phyloP scores from a whole-genome alignment of 805 yeast species.

The Metschnikowia chrysomelidarum region DNA sequence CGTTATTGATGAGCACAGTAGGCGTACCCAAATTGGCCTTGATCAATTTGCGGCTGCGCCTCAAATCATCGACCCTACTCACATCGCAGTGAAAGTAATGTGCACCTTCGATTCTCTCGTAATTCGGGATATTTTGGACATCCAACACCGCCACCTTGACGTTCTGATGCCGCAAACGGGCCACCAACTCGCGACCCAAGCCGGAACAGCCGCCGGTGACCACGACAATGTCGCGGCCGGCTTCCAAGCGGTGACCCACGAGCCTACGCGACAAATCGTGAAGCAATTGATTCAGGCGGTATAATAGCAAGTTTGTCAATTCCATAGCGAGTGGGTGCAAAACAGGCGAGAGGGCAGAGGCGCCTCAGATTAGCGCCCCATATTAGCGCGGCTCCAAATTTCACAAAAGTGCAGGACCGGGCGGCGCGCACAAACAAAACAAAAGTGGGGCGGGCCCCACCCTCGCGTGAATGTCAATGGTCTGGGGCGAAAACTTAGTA shows the following conservation, averaged over 20 bases:
- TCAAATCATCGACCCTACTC: conserved; percentile 47
- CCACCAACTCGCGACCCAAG: conserved; percentile 65
- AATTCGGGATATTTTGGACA: conserved; percentile 39
- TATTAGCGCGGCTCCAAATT: no score
- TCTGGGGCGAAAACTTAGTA: no score
- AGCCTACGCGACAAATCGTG: conserved; percentile 10
- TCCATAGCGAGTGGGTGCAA: conserved; percentile 16
- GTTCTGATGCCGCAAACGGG: conserved; percentile 39
- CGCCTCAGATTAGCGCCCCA: no score
- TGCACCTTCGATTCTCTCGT: conserved; percentile 39
- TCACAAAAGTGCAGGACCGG: no score
- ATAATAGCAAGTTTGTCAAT: conserved; percentile 11
- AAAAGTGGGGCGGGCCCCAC: no score
- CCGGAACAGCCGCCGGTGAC: conserved; percentile 88
- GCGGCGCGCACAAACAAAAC: no score
- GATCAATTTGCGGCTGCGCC: conserved; percentile 39
- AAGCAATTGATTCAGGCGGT: conserved; percentile 12
- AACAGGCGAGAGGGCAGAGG: conserved; percentile 5
- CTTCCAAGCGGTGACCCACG: conserved; percentile 53
- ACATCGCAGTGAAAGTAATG: conserved; percentile 71
- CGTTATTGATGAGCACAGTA: conserved; percentile 78
- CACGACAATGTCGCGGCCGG: conserved; percentile 57
- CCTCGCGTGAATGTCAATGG: no score
- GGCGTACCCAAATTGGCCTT: conserved; percentile 53
- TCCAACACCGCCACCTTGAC: conserved; percentile 69